These are phyloP conservation scores for Colletotrichum truncatum DNA, from an alignment of 2,329 filamentous ascomycete species.

Conservation along the genomic window DNA sequence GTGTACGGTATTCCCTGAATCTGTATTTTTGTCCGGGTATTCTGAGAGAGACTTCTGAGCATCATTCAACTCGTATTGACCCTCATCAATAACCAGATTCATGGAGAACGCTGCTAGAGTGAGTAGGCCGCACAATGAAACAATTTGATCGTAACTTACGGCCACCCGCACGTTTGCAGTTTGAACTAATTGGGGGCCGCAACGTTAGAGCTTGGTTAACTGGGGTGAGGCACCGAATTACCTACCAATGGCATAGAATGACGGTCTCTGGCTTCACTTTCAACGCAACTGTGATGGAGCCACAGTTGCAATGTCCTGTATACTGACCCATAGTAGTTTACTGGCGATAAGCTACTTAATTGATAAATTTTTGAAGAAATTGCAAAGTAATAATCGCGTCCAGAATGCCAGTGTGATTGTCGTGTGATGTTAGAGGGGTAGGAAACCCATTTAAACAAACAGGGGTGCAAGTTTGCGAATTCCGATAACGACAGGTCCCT, in stretches of 20 bases:
- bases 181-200: background rate
- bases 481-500: too few species aligned
- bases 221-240: background rate
- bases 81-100: conserved; percentile 8
- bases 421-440: too few species aligned
- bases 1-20: conserved; percentile 16
- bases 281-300: conserved; percentile 11
- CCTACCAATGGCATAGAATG: conserved; percentile 18
- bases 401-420: too few species aligned
- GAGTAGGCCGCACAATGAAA: background rate
- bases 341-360: background rate
- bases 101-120: conserved; percentile 4
- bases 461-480: too few species aligned
- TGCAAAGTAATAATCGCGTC: too few species aligned
- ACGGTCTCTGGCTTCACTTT: conserved; percentile 10
- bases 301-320: conserved; percentile 21
- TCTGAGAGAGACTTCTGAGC: background rate
- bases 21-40: conserved; percentile 17
- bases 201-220: background rate
- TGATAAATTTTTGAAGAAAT: too few species aligned
- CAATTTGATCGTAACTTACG: background rate
- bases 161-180: conserved; percentile 24
- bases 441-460: too few species aligned
- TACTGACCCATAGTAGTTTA: background rate
- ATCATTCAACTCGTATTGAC: conserved; percentile 10